Evolutionary conservation across 2,329 filamentous ascomycete species (phyloP), one percentile per base, ranked within the genome.

Genomic region (Fusarium sp.): DNA sequence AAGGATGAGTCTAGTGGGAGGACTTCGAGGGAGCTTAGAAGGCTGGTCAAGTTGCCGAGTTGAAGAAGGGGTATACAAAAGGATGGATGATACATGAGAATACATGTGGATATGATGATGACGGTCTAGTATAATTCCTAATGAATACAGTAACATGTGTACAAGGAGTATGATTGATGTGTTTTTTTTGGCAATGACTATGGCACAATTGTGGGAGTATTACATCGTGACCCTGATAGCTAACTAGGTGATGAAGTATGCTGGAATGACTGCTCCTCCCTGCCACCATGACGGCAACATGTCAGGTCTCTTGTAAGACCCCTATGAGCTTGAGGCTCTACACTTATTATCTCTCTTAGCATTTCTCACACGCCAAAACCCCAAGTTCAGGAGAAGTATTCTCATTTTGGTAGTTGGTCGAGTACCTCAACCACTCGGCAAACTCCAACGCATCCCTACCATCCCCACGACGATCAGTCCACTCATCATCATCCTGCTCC

Each of bases 1-100:
- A 71, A 61, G 9, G 74, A 73, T 6, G 61, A 54, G 16, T 71
- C 75, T 14, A 75, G 72, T n/a, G 39, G 72, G 16, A 56, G 68
- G 7, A 64, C 62, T 24, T 73, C 69, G 1, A 64, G 50, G 33
- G 65, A 70, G 50, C 54, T 68, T 33, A 69, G 71, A 64, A 73
- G 63, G 63, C n/a, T 75, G 41, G 48, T 74, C 41, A 74, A 62
- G 52, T 33, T 50, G 35, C 11, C 61, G 2, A 70, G 29, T 16
- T 73, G 59, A 67, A 35, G 9, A 22, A 27, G 27, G 24, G 29
- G 56, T 27, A 31, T 2, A 31, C 9, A 13, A 41, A 33, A 13
- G 33, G 4, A 9, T 24, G 20, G 9, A 58, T 39, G 33, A 37
- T 35, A 58, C 52, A 71, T 35, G 67, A 73, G 39, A 37, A 50